Base-by-base conservation (phyloP, 192 early-diverging fungal genomes). In the Phycomyces blakesleeanus region DNA sequence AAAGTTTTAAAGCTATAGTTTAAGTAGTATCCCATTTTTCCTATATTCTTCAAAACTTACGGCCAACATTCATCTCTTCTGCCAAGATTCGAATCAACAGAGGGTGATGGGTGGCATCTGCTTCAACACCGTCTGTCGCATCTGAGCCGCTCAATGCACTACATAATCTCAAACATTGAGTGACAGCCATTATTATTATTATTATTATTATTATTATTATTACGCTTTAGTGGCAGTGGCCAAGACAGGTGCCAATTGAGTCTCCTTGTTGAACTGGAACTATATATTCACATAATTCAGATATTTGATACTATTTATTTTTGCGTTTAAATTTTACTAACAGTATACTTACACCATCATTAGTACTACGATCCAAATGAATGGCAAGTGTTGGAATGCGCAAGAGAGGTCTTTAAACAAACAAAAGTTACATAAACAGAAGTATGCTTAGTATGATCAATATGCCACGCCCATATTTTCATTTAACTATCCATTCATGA, bases 321-420 rank as follows among this genome's bases (percentile, higher is more conserved):
- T 24, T n/a, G 24, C 4, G 16, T 29, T 5, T 69, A 9, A 4
- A 2, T 55, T 26, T n/a, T 25, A 26, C 3, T 5, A 26, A 21
- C 38, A 38, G n/a, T 7, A 42, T 25, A 54, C 60, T 62, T 57
- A 69, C 67, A 39, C 91, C 87, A 6, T 77, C 76, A 73, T 78
- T 77, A 52, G 89, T 86, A 52, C 75, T 67, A 53, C 93, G 85
- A 68, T 99, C 94, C 66, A 99, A 78, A 69, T 99, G 96, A 71
- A 98, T 98, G 39, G 96, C 97, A 51, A 99, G 79, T 15, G 93
- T 96, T 26, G 97, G 97, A 58, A 99, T 92, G 60, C 94, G 87
- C 63, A 99, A 80, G 55, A 99, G 93, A 8, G 97, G 91, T 55
- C 83, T 84, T 21, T 26, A 63, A 5, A 52, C 8, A 14, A 10